A percentile compares a stretch with the other conserved stretches of the same genome.
Evolutionary conservation across 2,329 filamentous ascomycete genomes (phyloP).

Genomic region (Calonectria naviculata): DNA sequence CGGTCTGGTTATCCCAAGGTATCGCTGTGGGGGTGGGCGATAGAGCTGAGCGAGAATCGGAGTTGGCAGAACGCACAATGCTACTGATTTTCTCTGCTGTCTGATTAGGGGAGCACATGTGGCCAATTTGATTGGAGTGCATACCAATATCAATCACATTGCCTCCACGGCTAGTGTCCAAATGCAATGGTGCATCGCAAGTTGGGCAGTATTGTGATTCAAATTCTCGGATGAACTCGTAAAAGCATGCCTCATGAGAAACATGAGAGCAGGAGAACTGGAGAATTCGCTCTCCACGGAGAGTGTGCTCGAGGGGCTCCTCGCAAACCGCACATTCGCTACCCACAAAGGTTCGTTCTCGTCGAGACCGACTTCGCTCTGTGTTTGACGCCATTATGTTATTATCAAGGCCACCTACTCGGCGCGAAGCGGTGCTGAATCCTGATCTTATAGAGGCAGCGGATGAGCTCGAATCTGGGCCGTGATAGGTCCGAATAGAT

Average conservation of each 20-base stretch:
- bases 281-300: conserved; percentile 91
- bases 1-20: conserved; percentile 74
- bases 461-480: conserved; percentile 46
- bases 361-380: conserved; percentile 81
- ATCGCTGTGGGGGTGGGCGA: conserved; percentile 68
- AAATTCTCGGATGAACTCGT: conserved; percentile 96
- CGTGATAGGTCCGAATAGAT: conserved; percentile 33
- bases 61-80: conserved; percentile 84
- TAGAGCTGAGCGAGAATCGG: conserved; percentile 67
- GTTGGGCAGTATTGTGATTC: conserved; percentile 95
- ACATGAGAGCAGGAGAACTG: conserved; percentile 98
- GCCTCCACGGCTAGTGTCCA: conserved; percentile 92
- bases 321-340: conserved; percentile 97
- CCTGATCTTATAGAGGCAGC: conserved; percentile 47
- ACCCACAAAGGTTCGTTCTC: conserved; percentile 95
- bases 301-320: conserved; percentile 93
- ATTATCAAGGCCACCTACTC: conserved; percentile 52
- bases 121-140: conserved; percentile 35
- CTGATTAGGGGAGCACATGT: conserved; percentile 39
- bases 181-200: conserved; percentile 89
- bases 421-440: conserved; percentile 45
- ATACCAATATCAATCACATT: conserved; percentile 92
- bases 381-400: conserved; percentile 60
- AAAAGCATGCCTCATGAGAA: conserved; percentile 97
- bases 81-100: conserved; percentile 89